Base-by-base conservation (phyloP, 805 yeast species). In the Candida montana region DNA sequence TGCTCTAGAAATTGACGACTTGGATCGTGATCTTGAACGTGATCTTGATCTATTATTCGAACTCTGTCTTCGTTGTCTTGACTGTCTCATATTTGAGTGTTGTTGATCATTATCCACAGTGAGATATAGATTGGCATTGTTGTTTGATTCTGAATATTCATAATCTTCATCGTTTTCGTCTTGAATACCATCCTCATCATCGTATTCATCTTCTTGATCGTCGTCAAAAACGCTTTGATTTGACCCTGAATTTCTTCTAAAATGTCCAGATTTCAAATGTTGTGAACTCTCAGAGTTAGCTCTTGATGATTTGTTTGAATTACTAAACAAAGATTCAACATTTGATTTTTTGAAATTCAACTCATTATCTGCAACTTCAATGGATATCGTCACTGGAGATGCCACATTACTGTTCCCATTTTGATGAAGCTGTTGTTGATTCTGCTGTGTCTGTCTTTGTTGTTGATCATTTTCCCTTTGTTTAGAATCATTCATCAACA, bases 291-390 rank as follows among this genome's bases (percentile, higher is more conserved):
- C 49, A 28, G 64, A 58, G 18, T 55, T 41, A 35, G 50, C 47
- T 30, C 57, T 52, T 6, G 71, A 59, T 1, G 66, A 55, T 27
- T 43, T 46, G 35, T 60, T 55, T 1, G 82, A 72, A 19, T 38
- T 38, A 44, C 73, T 69, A 55, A 79, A 78, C 13, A 79, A 57
- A 0, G 83, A 77, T 30, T 41, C 45, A 15, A 41, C 45, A 20
- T 37, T 0, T 82, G 77, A 31, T 60, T 63, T 4, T 70, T 71
- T 0, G 68, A 68, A 7, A 63, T 57, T 37, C 30, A 37, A 20
- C 7, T 53, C 61, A n/a, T 69, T 70, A 16, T 69, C 71, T 13
- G 56, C 52, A 3, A 68, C 64, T 27, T 62, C 59, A 18, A 62
- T 53, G 9, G 54, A 53, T 5, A 55, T 55, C 13, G 51, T 55